Evolutionary conservation across 345 rosid genomes (phyloP).

Genomic region (Brassica rapa): DNA sequence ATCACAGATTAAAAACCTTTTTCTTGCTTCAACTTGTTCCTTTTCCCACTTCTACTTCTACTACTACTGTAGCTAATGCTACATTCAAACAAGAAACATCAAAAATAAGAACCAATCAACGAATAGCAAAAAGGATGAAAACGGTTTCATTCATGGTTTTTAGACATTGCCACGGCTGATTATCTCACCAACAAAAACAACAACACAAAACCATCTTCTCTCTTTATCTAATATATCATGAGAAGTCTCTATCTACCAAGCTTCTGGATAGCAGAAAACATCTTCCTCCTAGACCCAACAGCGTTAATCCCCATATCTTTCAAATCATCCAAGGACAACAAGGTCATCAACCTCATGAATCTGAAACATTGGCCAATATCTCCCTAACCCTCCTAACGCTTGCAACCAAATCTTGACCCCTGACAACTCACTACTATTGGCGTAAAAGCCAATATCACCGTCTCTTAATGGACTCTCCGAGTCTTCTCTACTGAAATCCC

Average conservation of each 20-base stretch:
- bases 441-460: not conserved
- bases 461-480: slow-evolving; percentile 56
- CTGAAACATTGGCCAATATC: not conserved
- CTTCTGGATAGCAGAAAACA: not conserved
- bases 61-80: slow-evolving; percentile 30
- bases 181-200: slow-evolving; percentile 15
- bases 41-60: slow-evolving; percentile 31
- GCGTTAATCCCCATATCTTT: not conserved
- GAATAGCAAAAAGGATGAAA: slow-evolving; percentile 29
- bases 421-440: slow-evolving; percentile 9
- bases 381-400: not conserved
- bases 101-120: not conserved
- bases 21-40: not conserved
- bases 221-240: slow-evolving; percentile 12
- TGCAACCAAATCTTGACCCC: slow-evolving; percentile 24
- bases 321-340: not conserved
- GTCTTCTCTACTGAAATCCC: slow-evolving; percentile 59
- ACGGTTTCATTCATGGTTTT: slow-evolving; percentile 31
- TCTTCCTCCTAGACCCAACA: not conserved
- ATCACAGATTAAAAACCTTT: slow-evolving; percentile 14
- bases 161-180: slow-evolving; percentile 56
- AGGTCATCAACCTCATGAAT: not conserved
- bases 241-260: slow-evolving; percentile 5
- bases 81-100: slow-evolving; percentile 23
- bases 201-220: not conserved